These are phyloP conservation scores for Stentor coeruleus DNA, from an alignment of 73 alveolate genomes.

Conservation along the genomic window DNA sequence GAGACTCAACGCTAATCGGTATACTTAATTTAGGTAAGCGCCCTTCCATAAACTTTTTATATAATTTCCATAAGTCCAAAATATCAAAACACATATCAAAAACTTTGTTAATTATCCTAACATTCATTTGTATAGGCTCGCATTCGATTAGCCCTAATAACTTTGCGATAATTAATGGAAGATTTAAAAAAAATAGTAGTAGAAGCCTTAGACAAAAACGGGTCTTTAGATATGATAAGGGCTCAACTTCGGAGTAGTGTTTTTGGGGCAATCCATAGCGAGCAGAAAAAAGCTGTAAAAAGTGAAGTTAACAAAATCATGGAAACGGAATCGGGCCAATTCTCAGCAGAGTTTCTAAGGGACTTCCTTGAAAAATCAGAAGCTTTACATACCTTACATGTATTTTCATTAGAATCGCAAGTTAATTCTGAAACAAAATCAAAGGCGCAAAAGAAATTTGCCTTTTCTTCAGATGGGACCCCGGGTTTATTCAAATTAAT, in stretches of 20 bases:
- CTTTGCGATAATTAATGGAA: constrained; percentile 25
- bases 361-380: neutral
- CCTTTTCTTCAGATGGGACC: neutral
- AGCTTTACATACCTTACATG: neutral
- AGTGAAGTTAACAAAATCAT: neutral
- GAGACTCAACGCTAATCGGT: no score
- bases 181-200: constrained; percentile 18
- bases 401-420: neutral
- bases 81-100: no score
- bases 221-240: constrained; percentile 5
- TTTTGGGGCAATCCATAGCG: neutral
- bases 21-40: no score
- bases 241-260: constrained; percentile 21
- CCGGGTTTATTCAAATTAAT: neutral
- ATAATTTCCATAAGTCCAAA: no score
- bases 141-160: no score
- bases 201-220: neutral
- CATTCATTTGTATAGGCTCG: no score
- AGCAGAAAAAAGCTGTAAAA: constrained; percentile 8
- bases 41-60: no score
- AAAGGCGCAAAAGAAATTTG: neutral
- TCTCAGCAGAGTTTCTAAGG: constrained; percentile 4
- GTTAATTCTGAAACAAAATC: neutral
- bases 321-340: constrained; percentile 26
- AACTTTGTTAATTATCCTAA: no score